A percentile compares a stretch with the other conserved stretches of the same genome.
Evolutionary conservation across 1,284 basidiomycete genomes (phyloP).

Genomic region (Boletus hoseneyae): DNA sequence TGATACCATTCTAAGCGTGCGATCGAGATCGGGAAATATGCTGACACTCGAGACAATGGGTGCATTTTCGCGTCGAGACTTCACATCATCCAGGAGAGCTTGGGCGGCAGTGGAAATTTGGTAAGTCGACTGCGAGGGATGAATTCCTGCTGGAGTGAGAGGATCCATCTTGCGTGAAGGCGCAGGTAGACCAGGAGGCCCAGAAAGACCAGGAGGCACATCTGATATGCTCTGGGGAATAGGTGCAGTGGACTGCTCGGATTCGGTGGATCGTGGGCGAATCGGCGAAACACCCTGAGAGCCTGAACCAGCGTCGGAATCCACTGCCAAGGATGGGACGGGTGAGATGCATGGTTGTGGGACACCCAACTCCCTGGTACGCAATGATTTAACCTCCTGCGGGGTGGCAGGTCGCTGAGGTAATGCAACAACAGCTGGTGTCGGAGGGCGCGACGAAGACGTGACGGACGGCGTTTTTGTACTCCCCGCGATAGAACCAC

Average conservation of each 20-base stretch:
- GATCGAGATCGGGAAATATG: constrained; percentile 90
- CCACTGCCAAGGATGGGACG: constrained; percentile 43
- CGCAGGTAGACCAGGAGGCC: constrained; percentile 56
- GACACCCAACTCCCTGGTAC: constrained; percentile 38
- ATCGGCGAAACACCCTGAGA: constrained; percentile 43
- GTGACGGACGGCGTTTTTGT: constrained; percentile 47
- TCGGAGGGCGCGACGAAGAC: constrained; percentile 65
- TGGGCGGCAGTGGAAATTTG: constrained; percentile 85
- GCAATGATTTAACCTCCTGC: constrained; percentile 39
- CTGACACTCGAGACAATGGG: constrained; percentile 48
- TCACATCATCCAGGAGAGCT: constrained; percentile 81
- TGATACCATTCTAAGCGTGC: constrained; percentile 67
- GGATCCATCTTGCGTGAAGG: constrained; percentile 50
- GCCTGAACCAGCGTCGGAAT: constrained; percentile 37
- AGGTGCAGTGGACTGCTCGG: constrained; percentile 38
- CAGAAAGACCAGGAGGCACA: constrained; percentile 56
- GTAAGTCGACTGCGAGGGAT: constrained; percentile 65
- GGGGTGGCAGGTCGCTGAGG: constrained; percentile 48
- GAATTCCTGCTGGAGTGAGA: constrained; percentile 53
- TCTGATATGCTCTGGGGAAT: constrained; percentile 49
- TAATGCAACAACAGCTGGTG: constrained; percentile 43
- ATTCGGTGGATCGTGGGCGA: constrained; percentile 43
- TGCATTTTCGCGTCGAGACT: constrained; percentile 65
- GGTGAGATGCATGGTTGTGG: constrained; percentile 47
- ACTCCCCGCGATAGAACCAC: constrained; percentile 24